Base-by-base conservation (phyloP, 2,329 filamentous ascomycete genomes). In the Alternaria ventricosa region DNA sequence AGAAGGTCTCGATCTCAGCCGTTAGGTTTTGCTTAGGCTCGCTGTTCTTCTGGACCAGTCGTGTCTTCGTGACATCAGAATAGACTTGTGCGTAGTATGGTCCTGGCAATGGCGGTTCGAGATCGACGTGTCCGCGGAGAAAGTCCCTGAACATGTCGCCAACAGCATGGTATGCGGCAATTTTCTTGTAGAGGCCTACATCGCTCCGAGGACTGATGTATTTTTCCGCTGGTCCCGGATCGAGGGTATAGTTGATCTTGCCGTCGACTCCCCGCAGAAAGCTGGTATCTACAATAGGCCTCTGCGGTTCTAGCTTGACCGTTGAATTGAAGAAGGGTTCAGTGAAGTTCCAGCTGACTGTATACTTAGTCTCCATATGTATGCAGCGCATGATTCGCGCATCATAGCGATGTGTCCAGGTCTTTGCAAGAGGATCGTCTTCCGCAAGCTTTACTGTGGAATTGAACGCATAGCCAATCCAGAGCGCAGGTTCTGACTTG, bases 51-150 rank as follows among this genome's bases (percentile, higher is more conserved):
- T 82, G 72, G 18, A 85, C 74, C 1, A 86, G 74, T n/a, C 77
- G 76, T 1, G 83, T 85, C 61, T 82, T 81, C 8, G 82, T 75
- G 18, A 81, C 77, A 5, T 81, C 75, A 4, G 75, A 76, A 41
- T 71, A 64, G 3, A 74, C 70, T 11, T 70, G 68, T 15, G 75
- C 50, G 23, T 73, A 78, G 13, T 67, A 70, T 3, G 73, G 77
- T 25, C 72, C 77, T 1, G 72, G 76, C 3, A 69, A 55, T 5
- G 69, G 71, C 6, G 74, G 59, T 8, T 74, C 71, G 10, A 79
- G 53, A 46, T 76, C 76, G 11, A 80, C 70, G 5, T 70, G 68
- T 3, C 78, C 78, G 1, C 67, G 57, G 1, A 80, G 67, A 27
- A 79, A 80, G 1, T 67, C 53, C 2, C 78, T 73, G 7, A 80